These are phyloP conservation scores for Trichomonas tenax DNA, from an alignment of 208 protist species.

Conservation along the genomic window DNA sequence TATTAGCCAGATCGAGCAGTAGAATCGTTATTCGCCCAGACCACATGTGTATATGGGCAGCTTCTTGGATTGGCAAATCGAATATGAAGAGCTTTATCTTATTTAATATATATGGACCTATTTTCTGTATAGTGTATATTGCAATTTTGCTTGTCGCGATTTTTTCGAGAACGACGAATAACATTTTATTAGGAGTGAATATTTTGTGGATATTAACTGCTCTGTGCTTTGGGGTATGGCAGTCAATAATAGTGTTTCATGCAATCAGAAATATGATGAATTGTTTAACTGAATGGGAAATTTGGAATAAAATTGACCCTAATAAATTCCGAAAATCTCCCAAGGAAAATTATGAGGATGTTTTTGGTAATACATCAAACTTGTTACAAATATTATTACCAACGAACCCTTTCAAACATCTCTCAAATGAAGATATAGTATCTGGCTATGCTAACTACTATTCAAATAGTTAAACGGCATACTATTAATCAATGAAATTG, in stretches of 20 bases:
- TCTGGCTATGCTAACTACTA: background rate
- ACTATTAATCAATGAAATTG: too few species aligned
- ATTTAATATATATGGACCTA: background rate
- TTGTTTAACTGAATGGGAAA: background rate
- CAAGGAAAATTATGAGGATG: background rate
- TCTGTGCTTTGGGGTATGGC: background rate
- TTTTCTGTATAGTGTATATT: background rate
- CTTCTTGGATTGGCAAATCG: background rate
- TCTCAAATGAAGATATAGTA: background rate
- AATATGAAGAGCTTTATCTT: slow-evolving; percentile 3
- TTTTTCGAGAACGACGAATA: background rate
- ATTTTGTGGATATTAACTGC: background rate
- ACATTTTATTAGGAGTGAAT: background rate
- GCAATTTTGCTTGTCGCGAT: background rate
- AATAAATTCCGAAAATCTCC: background rate
- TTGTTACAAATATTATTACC: background rate
- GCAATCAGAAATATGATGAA: background rate
- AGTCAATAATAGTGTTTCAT: background rate
- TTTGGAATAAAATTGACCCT: background rate
- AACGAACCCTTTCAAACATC: background rate
- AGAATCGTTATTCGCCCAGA: background rate
- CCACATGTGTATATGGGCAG: background rate
- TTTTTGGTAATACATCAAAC: background rate
- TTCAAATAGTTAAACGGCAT: background rate
- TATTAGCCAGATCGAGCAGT: background rate